Evolutionary conservation across 2,329 filamentous ascomycete species (phyloP).

Genomic region (Domatiomyces globalis): DNA sequence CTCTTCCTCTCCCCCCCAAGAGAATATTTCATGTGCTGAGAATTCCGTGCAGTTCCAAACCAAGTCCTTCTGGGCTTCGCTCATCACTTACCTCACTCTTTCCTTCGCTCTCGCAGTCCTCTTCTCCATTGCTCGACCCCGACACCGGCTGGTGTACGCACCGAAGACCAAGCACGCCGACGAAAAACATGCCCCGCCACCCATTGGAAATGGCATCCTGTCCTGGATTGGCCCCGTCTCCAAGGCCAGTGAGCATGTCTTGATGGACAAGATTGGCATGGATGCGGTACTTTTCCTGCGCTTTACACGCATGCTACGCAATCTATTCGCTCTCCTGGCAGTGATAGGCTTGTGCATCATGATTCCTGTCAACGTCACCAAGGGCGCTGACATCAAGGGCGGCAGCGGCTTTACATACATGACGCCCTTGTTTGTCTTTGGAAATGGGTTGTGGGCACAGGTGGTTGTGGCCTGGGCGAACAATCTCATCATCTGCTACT

Average conservation of each 20-base stretch:
- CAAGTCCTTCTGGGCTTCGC: constrained; percentile 59
- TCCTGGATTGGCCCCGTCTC: constrained; percentile 73
- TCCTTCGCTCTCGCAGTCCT: constrained; percentile 58
- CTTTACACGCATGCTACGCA: constrained; percentile 79
- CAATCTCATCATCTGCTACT: constrained; percentile 60
- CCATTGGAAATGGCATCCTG: constrained; percentile 72
- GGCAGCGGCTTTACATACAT: constrained; percentile 27
- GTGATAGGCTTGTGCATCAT: constrained; percentile 62
- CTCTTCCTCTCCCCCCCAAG: neutral
- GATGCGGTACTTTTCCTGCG: constrained; percentile 85
- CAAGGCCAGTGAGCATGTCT: constrained; percentile 58
- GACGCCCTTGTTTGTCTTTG: constrained; percentile 39
- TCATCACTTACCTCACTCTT: constrained; percentile 65
- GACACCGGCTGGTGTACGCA: constrained; percentile 84
- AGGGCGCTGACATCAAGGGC: constrained; percentile 20
- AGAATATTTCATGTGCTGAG: constrained; percentile 3
- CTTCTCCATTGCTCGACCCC: constrained; percentile 82
- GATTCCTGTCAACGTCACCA: constrained; percentile 61
- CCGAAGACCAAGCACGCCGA: constrained; percentile 89
- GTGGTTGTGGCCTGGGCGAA: constrained; percentile 49
- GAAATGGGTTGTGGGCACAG: constrained; percentile 43
- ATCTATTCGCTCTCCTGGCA: constrained; percentile 64
- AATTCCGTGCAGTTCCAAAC: constrained; percentile 34
- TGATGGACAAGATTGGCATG: constrained; percentile 73
- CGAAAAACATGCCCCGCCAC: constrained; percentile 73